A percentile compares a stretch with the other conserved stretches of the same genome.
phyloP scores from a whole-genome alignment of 345 rosid species.

The Syzygium oleosum region DNA sequence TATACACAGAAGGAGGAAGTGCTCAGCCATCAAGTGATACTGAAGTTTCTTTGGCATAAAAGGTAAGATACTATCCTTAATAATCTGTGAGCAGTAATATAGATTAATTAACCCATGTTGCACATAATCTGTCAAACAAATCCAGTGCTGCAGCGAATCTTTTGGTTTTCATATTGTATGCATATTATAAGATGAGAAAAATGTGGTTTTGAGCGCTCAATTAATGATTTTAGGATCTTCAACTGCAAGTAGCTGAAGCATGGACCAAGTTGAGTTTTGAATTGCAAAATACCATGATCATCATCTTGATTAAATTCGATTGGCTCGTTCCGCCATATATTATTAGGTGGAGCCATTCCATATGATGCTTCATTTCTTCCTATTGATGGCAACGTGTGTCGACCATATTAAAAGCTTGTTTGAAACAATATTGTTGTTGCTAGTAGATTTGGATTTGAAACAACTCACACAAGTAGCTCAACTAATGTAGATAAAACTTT shows the following conservation, averaged over 20 bases:
- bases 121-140: background rate
- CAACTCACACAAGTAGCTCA: background rate
- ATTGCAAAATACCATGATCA: background rate
- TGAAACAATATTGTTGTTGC: background rate
- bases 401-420: background rate
- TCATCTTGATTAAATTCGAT: background rate
- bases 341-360: background rate
- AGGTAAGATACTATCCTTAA: background rate
- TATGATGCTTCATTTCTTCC: background rate
- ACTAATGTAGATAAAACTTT: background rate
- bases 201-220: background rate
- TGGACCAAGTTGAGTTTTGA: background rate
- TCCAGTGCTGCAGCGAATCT: background rate
- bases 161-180: background rate
- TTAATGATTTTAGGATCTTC: background rate
- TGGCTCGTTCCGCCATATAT: background rate
- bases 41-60: background rate
- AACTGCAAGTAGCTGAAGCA: background rate
- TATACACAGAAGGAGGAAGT: background rate
- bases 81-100: background rate
- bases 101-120: background rate
- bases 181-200: background rate
- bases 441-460: background rate
- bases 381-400: background rate
- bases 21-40: background rate